phyloP scores from a whole-genome alignment of 257 asterid genomes.

The Solanum gandarillasii region DNA sequence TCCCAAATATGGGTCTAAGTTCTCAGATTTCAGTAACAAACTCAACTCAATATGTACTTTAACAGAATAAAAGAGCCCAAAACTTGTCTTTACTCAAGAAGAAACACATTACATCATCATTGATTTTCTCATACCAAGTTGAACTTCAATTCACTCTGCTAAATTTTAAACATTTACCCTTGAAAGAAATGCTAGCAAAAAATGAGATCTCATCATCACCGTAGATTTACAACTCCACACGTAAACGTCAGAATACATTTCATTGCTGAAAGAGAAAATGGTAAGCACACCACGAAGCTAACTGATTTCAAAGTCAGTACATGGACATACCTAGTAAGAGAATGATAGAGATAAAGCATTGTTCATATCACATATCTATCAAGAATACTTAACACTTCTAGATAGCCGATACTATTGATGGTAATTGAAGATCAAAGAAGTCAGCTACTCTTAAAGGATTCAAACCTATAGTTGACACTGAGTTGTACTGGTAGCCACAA shows the following conservation, averaged over 20 bases:
- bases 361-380: neutral
- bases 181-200: neutral
- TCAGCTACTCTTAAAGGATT: neutral
- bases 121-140: neutral
- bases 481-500: conserved; percentile 54
- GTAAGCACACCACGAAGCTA: neutral
- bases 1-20: neutral
- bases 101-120: neutral
- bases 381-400: neutral
- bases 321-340: neutral
- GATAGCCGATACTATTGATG: neutral
- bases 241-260: neutral
- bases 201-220: neutral
- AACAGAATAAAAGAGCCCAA: neutral
- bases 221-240: neutral
- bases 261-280: neutral
- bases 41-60: neutral
- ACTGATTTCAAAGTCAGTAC: neutral
- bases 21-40: neutral
- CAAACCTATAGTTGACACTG: conserved; percentile 62
- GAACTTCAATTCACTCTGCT: neutral
- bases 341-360: neutral
- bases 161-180: neutral
- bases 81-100: neutral
- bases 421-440: neutral